Evolutionary conservation across 2,329 filamentous ascomycete species (phyloP), one percentile per base, ranked within the genome.

Genomic region (Penicillium frequentans): DNA sequence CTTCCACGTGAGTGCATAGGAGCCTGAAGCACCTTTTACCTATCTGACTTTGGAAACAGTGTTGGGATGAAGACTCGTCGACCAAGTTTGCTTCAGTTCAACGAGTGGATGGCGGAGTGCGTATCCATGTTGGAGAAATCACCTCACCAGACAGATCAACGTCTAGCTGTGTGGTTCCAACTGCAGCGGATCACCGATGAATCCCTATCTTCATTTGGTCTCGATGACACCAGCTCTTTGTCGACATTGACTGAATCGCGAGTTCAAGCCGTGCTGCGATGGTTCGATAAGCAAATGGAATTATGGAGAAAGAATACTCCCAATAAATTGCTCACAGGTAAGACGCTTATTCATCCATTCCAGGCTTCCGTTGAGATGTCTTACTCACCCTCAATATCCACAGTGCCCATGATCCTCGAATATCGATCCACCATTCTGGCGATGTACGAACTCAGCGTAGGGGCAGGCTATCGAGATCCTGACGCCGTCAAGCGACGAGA

Each of bases 41-140:
- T 42, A 26, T 49, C 39, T 44, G 26, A 46, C 21, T 26, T 37
- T 26, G 13, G 6, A 19, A 35, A 48, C 39, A 73, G 70, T 23
- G 69, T 74, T 31, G 71, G 70, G 19, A 73, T 74, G 71, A 73
- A 71, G 61, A 73, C 70, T 21, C 70, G 71, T 26, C 68, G 71
- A 26, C 71, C 70, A 6, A 74, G 72, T 56, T 49, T 74, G 44
- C 67, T 74, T 2, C 61, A 70, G 27, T 74, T 68, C 49, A 73
- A 74, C n/a, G 68, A 73, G 47, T 74, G 71, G 70, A 69, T 73
- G 64, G 55, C 57, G 9, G 70, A 73, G 56, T 74, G 68, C 52
- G 62, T 73, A 14, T 65, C 62, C 19, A 61, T 73, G 24, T 39
- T 74, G 16, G 68, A 68, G 37, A 53, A 57, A 27, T 74, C 71